Conservation (phyloP, 2,329 filamentous ascomycete genomes). For the Fusarium circinatum region DNA sequence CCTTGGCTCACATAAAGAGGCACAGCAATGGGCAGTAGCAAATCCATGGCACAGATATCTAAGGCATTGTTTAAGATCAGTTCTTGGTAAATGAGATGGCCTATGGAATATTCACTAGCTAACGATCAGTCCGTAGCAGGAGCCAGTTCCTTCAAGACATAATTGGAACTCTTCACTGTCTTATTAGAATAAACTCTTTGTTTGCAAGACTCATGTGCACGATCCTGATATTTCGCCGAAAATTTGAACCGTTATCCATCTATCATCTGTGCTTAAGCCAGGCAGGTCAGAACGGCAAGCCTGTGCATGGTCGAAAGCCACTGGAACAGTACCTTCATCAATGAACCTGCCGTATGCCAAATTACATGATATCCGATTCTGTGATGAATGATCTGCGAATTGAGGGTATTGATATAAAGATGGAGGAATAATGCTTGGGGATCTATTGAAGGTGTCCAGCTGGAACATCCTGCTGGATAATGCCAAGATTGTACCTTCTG, state of each 20-base stretch:
- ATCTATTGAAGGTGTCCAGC: neutral
- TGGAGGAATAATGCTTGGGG: neutral
- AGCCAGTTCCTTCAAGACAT: neutral
- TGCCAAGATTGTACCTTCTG: too few relatives aligned
- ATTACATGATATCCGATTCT: neutral
- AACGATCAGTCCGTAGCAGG: too few relatives aligned
- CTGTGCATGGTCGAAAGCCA: neutral
- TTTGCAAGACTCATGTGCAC: neutral
- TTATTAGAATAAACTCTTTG: too few relatives aligned
- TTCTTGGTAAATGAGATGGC: neutral
- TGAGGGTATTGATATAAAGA: neutral
- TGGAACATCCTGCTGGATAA: too few relatives aligned
- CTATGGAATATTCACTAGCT: rapidly evolving
- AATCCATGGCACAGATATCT: neutral
- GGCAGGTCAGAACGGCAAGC: too few relatives aligned
- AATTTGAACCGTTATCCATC: neutral
- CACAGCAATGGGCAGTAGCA: neutral
- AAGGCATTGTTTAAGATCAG: rapidly evolving
- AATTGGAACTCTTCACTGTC: neutral
- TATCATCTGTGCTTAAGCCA: neutral
- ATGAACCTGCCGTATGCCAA: neutral
- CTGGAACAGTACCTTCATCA: neutral
- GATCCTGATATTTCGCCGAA: neutral
- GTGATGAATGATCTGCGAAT: neutral
- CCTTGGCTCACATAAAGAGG: neutral